These are phyloP conservation scores for Leptoxyphium fumago DNA, from an alignment of 2,329 filamentous ascomycete genomes.

Conservation along the genomic window DNA sequence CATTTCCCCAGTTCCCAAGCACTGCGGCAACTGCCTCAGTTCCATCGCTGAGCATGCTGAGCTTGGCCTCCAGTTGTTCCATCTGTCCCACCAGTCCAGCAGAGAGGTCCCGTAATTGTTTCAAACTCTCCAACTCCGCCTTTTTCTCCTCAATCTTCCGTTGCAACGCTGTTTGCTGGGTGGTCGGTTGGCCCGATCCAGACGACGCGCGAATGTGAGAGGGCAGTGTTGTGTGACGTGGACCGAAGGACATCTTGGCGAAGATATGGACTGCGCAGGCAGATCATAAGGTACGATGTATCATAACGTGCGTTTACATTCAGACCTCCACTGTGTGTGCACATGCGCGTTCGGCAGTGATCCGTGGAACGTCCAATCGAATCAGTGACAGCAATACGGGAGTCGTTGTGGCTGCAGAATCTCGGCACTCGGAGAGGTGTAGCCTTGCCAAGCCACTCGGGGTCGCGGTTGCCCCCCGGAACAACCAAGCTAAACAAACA, in stretches of 20 bases:
- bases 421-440: too few relatives aligned
- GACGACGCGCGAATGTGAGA: constrained; percentile 47
- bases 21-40: constrained; percentile 80
- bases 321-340: too few relatives aligned
- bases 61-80: constrained; percentile 65
- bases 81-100: constrained; percentile 67
- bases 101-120: constrained; percentile 63
- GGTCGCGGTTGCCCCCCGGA: not conserved
- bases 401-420: too few relatives aligned
- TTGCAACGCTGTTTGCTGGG: constrained; percentile 50
- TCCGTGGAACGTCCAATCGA: too few relatives aligned
- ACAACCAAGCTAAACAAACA: not conserved
- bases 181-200: constrained; percentile 15
- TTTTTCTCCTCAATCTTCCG: constrained; percentile 63
- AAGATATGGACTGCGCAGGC: too few relatives aligned
- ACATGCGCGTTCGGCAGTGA: too few relatives aligned
- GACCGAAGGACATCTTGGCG: constrained; percentile 23
- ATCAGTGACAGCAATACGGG: too few relatives aligned
- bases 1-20: constrained; percentile 76
- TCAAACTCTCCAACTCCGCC: constrained; percentile 64
- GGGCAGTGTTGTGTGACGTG: constrained; percentile 32
- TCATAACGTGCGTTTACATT: too few relatives aligned
- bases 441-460: too few relatives aligned
- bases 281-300: too few relatives aligned
- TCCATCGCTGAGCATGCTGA: constrained; percentile 63